Conservation (phyloP, 352 stramenopile species). For the Blastocystis sp. region DNA sequence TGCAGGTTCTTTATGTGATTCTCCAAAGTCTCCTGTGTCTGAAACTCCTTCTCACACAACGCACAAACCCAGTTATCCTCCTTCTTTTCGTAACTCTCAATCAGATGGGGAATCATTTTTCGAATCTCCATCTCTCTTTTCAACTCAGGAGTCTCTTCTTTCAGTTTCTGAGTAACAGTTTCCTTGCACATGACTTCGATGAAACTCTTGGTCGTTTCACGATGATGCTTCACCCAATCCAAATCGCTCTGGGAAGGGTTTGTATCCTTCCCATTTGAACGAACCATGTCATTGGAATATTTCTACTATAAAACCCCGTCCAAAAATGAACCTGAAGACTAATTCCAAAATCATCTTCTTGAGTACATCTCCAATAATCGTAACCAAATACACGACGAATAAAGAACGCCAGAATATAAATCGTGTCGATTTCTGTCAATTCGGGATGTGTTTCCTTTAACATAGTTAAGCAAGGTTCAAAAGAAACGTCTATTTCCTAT, state of each 20-base stretch:
- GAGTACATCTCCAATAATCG: conserved; percentile 10
- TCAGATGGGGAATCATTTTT: neutral
- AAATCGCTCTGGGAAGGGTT: neutral
- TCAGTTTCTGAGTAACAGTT: neutral
- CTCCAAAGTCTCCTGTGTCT: neutral
- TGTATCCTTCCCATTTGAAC: neutral
- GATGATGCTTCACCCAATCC: neutral
- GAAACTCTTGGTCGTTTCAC: neutral
- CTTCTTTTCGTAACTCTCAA: neutral
- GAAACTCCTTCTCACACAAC: conserved; percentile 21
- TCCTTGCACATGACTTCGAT: neutral
- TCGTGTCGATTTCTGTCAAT: neutral
- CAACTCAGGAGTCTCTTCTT: neutral
- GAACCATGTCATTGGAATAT: neutral
- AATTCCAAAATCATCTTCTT: conserved; percentile 6
- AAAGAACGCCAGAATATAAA: neutral
- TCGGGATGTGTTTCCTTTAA: neutral
- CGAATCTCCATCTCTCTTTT: conserved; percentile 1
- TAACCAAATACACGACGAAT: conserved; percentile 25
- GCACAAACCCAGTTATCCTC: neutral
- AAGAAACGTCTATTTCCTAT: neutral
- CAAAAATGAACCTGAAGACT: neutral
- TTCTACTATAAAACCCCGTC: neutral
- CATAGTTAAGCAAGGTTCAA: neutral
- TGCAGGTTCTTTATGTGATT: conserved; percentile 17